Base-by-base conservation (phyloP, 345 rosid species). In the Aquilaria sinensis region DNA sequence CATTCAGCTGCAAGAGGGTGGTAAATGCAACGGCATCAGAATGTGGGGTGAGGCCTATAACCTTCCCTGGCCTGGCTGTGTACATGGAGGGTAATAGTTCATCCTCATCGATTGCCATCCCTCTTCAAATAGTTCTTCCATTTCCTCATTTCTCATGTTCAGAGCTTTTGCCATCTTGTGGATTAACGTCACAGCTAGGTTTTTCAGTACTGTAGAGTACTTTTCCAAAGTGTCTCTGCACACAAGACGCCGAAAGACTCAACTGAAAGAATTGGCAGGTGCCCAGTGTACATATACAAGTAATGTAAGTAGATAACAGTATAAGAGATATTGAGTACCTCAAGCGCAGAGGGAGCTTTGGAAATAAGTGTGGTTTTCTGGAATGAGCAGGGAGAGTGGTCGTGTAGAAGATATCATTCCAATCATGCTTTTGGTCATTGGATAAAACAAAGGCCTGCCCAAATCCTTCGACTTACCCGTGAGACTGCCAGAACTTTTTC, bases 351-450 rank as follows among this genome's bases (percentile, higher is more conserved):
- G 75, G 77, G 55, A 74, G 70, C 2, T 55, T 70, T 47, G 73
- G 68, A 52, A 80, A 74, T 48, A 77, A 59, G 60, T 67, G 67
- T 33, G 79, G 66, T 31, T 69, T 69, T 43, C 81, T 77, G 0
- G 51, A 56, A 31, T 6, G 57, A 15, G 50, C n/a, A 8, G 84
- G 81, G 45, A 57, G 43, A 12, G 79, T 69, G 9, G 68, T 54
- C 58, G 76, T 53, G 64, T 12, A 68, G 53, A 77, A 74, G 15
- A 74, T 34, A 43, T 80, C 84, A 56, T 61, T 61, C 81, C 81
- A 80, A 12, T 77, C 84, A 11, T 74, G 84, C 64, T 74, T 80
- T 62, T 80, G 84, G 31, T 77, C 81, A 3, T 80, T 77, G 0
- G 79, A 80, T 29, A 80, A 68, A 13, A 80, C 57, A 31, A 73